Conservation (phyloP, 331 rosid species). For the Rosa hybrid region DNA sequence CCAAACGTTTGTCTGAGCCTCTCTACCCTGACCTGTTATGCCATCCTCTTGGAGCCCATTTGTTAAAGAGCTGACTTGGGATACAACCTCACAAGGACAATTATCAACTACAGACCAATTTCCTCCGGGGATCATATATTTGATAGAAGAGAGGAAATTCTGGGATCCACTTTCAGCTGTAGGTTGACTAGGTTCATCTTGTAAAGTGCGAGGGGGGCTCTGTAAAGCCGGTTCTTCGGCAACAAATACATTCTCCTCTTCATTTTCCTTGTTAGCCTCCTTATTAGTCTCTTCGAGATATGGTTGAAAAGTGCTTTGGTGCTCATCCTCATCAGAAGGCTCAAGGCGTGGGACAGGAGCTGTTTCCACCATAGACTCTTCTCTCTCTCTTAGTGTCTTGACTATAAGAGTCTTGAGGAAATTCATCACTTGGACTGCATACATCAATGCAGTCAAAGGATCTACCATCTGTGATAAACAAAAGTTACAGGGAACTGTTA, state of each 20-base stretch:
- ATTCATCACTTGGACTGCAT: constrained; percentile 98
- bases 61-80: constrained; percentile 58
- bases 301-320: constrained; percentile 54
- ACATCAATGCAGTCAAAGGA: constrained; percentile 98
- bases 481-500: constrained; percentile 17
- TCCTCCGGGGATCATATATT: constrained; percentile 45
- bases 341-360: constrained; percentile 48
- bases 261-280: constrained; percentile 40
- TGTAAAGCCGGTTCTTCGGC: constrained; percentile 48
- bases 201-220: constrained; percentile 37
- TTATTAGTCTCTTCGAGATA: constrained; percentile 42
- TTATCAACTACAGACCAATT: constrained; percentile 53
- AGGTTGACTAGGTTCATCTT: constrained; percentile 21
- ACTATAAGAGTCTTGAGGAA: constrained; percentile 84
- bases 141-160: constrained; percentile 45
- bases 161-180: constrained; percentile 41
- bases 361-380: constrained; percentile 66
- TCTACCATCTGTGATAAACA: constrained; percentile 70
- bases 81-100: constrained; percentile 67
- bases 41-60: constrained; percentile 48
- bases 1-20: constrained; percentile 39
- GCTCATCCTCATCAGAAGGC: constrained; percentile 69
- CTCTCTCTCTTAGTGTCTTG: constrained; percentile 73
- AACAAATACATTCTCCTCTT: constrained; percentile 43
- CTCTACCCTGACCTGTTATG: constrained; percentile 27